Evolutionary conservation across 768 basidiomycete genomes (phyloP), one percentile per base, ranked within the genome.

Genomic region (Leccinum barrowsii): DNA sequence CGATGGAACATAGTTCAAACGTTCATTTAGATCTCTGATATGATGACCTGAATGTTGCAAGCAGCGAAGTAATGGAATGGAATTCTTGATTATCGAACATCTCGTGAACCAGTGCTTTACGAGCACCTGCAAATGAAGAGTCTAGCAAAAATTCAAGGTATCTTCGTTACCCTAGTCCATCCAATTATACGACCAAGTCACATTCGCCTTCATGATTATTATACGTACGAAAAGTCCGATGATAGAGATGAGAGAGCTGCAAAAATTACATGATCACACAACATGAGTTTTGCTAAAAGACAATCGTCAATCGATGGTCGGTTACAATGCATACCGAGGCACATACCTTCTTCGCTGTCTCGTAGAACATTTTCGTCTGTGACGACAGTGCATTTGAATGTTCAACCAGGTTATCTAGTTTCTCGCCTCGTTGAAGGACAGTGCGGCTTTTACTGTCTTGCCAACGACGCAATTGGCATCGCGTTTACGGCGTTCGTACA

Each of bases 321-420:
- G 55, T 24, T 17, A 58, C 50, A 30, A 54, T 28, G 13, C 5
- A 48, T 13, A 24, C 10, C 19, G 19, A 52, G 19, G 6, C 3
- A 67, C 82, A 53, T 56, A 94, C 95, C 89, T 95, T 96, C 89
- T 98, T 98, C 2, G 96, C 94, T 7, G 95, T 97, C 88, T 98
- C 97, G 80, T 98, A 98, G 73, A 99, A 99, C 89, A 92, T 90
- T 85, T 98, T 98, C 76, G 86, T 92, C 76, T 94, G 92, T 15
- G 84, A 78, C 40, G 93, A 92, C 56, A 98, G 75, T 34, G 89
- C 87, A 69, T 91, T 87, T 56, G 94, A 97, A 40, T 95, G 84
- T 67, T 98, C 95, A 12, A 98, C 96, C 8, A 98, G 79, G 72
- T 92, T 92, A 73, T 98, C 94, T 48, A 99, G 80, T 76, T 93